A percentile compares a stretch with the other conserved stretches of the same genome.
phyloP scores from a whole-genome alignment of 192 early-diverging fungal genomes.

The Mycoemilia scoparia region DNA sequence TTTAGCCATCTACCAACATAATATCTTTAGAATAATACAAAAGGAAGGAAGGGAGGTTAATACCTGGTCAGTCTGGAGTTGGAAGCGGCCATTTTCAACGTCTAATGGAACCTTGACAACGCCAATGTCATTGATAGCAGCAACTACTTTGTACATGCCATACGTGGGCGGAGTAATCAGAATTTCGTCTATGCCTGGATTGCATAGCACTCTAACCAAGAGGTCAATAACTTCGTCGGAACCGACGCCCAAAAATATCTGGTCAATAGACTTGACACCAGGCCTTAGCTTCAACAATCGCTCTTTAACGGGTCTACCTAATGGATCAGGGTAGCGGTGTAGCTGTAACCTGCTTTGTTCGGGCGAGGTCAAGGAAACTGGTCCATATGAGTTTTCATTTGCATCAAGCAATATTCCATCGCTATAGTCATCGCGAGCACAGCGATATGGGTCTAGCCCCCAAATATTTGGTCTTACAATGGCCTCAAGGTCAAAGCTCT shows the following conservation, averaged over 20 bases:
- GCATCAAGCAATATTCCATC: constrained; percentile 92
- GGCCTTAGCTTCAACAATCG: constrained; percentile 48
- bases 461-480: constrained; percentile 69
- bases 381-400: constrained; percentile 94
- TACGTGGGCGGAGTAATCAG: constrained; percentile 95
- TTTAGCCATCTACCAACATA: not conserved
- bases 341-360: constrained; percentile 30
- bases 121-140: constrained; percentile 85
- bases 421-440: constrained; percentile 94
- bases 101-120: constrained; percentile 72
- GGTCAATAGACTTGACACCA: constrained; percentile 38
- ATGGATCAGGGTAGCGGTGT: constrained; percentile 92
- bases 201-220: constrained; percentile 70
- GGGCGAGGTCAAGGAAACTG: constrained; percentile 20
- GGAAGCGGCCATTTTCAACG: constrained; percentile 39
- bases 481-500: constrained; percentile 42
- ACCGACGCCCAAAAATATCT: constrained; percentile 92
- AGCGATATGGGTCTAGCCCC: constrained; percentile 77
- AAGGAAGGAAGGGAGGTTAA: too few relatives aligned
- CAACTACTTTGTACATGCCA: constrained; percentile 93
- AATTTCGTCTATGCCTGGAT: constrained; percentile 78
- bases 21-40: constrained; percentile 1
- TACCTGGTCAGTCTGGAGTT: constrained; percentile 22
- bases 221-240: constrained; percentile 93
- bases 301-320: constrained; percentile 70